Percentiles rank a stretch among this genome's conserved stretches.
phyloP scores from a whole-genome alignment of 352 stramenopile genomes.

The Pythium phragmitis region DNA sequence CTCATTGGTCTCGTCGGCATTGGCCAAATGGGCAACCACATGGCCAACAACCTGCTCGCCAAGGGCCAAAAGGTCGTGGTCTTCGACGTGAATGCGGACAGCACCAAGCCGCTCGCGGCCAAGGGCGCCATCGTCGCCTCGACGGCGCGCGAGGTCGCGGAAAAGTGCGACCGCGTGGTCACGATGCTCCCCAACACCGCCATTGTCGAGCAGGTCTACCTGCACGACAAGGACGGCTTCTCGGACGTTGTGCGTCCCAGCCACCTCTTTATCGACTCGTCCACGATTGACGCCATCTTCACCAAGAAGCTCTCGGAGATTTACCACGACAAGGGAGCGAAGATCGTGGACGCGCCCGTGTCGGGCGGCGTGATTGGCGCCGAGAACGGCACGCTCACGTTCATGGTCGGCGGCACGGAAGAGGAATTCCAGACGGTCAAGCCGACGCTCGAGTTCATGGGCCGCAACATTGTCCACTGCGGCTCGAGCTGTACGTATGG shows the following conservation, averaged over 20 bases:
- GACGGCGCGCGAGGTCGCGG: conserved; percentile 71
- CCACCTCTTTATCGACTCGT: conserved; percentile 95
- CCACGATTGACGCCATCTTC: conserved; percentile 93
- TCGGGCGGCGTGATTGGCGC: conserved; percentile 96
- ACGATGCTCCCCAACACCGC: conserved; percentile 94
- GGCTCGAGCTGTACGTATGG: conserved; percentile 80
- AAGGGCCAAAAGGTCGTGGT: conserved; percentile 79
- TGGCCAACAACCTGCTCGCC: conserved; percentile 90
- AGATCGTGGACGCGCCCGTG: conserved; percentile 95
- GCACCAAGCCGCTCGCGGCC: conserved; percentile 49
- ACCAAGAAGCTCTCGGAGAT: conserved; percentile 86
- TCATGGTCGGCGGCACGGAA: conserved; percentile 92
- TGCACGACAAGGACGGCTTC: conserved; percentile 51
- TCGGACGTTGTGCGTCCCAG: conserved; percentile 61
- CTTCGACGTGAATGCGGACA: conserved; percentile 65
- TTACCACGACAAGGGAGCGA: conserved; percentile 48
- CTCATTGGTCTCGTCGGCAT: conserved; percentile 90
- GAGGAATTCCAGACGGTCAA: conserved; percentile 71
- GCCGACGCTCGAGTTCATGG: conserved; percentile 91
- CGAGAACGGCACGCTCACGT: conserved; percentile 95
- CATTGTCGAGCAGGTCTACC: conserved; percentile 84
- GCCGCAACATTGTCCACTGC: conserved; percentile 93
- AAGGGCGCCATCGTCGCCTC: conserved; percentile 51
- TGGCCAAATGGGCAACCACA: conserved; percentile 93
- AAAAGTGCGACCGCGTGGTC: conserved; percentile 82